Conservation (phyloP, 148 eudicot genomes). For the Dianthus caryophyllus region DNA sequence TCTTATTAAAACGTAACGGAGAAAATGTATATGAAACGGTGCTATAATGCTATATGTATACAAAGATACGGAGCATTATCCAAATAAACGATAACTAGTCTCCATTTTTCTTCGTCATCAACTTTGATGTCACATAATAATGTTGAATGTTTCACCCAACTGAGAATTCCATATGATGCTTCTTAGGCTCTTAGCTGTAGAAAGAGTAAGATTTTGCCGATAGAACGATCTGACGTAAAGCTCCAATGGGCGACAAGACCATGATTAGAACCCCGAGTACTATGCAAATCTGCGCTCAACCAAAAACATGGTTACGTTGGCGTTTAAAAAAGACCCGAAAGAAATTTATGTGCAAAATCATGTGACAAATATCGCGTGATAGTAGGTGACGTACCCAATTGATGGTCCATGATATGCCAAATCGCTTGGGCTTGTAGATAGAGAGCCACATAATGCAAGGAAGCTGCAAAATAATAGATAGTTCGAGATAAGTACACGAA, state of each 20-base stretch:
- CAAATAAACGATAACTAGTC: too few relatives aligned
- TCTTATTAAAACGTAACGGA: too few relatives aligned
- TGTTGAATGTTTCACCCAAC: too few relatives aligned
- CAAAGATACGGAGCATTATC: too few relatives aligned
- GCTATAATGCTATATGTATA: too few relatives aligned
- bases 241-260: constrained; percentile 38
- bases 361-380: background rate
- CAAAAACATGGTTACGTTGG: background rate
- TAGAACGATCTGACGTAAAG: constrained; percentile 27
- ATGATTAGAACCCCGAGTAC: constrained; percentile 29
- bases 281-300: constrained; percentile 25
- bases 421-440: constrained; percentile 31
- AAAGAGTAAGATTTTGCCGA: constrained; percentile 27
- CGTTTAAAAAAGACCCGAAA: background rate
- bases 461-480: constrained; percentile 21
- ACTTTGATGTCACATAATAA: background rate
- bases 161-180: too few relatives aligned
- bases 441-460: constrained; percentile 40
- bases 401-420: constrained; percentile 29
- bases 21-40: too few relatives aligned
- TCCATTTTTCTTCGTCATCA: background rate
- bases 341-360: too few relatives aligned
- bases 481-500: too few relatives aligned
- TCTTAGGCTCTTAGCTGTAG: constrained; percentile 18
- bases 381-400: constrained; percentile 31